These are phyloP conservation scores for Bauhinia variegata DNA, from an alignment of 306 rosid genomes.

Conservation along the genomic window DNA sequence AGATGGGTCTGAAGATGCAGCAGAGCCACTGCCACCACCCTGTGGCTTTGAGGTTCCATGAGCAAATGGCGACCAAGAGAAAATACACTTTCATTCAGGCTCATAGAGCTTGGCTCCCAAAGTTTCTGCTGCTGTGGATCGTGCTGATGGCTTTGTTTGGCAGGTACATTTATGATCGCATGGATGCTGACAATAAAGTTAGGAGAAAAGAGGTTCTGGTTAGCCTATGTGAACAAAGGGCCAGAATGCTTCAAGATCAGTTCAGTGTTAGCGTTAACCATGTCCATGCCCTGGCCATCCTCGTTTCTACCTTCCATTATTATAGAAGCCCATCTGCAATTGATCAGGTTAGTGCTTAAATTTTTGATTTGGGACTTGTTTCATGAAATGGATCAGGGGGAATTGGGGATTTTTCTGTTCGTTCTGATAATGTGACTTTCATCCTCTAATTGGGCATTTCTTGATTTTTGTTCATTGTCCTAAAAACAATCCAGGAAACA, in stretches of 20 bases:
- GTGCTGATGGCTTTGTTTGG: slow-evolving; percentile 60
- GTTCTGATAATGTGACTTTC: not conserved
- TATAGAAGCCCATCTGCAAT: slow-evolving; percentile 88
- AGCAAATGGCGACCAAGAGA: slow-evolving; percentile 67
- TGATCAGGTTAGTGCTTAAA: slow-evolving; percentile 79
- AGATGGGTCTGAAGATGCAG: slow-evolving; percentile 67
- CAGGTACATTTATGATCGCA: slow-evolving; percentile 47
- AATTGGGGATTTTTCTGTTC: not conserved
- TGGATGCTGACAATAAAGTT: slow-evolving; percentile 85
- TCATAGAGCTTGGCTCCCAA: slow-evolving; percentile 76
- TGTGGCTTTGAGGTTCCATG: slow-evolving; percentile 67
- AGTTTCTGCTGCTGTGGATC: slow-evolving; percentile 64
- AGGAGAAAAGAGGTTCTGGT: slow-evolving; percentile 77
- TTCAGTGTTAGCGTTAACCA: slow-evolving; percentile 96
- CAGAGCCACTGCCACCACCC: slow-evolving; percentile 53
- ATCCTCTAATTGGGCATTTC: not conserved
- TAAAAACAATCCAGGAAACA: slow-evolving; percentile 66
- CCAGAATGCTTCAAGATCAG: slow-evolving; percentile 98
- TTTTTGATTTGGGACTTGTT: slow-evolving; percentile 22
- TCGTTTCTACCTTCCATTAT: slow-evolving; percentile 94
- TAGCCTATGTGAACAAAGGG: slow-evolving; percentile 96
- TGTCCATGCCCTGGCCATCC: slow-evolving; percentile 95
- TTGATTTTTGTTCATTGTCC: slow-evolving; percentile 20
- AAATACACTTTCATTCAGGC: slow-evolving; percentile 80
- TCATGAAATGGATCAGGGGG: not conserved